Base-by-base conservation (phyloP, 2,329 filamentous ascomycete genomes). In the Penicillium janthinellum region DNA sequence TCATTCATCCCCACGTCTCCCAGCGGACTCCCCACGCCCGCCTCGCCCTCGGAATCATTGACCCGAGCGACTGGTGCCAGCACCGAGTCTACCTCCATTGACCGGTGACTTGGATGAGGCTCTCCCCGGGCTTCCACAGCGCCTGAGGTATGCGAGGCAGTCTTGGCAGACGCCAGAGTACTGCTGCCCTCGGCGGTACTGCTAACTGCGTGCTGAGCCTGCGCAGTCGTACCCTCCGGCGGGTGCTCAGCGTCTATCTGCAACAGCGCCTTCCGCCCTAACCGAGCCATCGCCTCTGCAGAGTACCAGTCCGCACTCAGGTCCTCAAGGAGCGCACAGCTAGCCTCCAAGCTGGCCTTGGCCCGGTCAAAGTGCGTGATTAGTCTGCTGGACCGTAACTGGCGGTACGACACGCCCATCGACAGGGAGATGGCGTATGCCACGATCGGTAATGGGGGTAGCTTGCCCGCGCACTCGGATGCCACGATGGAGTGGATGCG, bases 381-480 rank as follows among this genome's bases (percentile, higher is more conserved):
- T 10, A 83, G 71, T 53, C 78, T 81, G 58, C 81, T 81, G 52
- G 81, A 80, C 25, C 84, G 82, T 47, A 84, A 79, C 57, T 85
- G 81, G 15, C 84, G 81, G 65, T 86, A 86, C 2, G 83, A 81
- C 1, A 86, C 83, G 2, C 82, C 82, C 60, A 86, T 77, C 3
- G 83, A 82, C 5, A 86, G 74, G 0, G 82, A 80, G 17, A 86
- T 76, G 4, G 83, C 81, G 63, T 86, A 86, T 3, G 84, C 83
- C 14, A 86, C 77, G 5, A 86, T 76, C 1, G 84, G 84, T 4
- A 86, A 71, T 0, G 83, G 82, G 25, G 83, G 78, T 1, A 86
- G 73, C 12, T 76, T 67, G 35, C 78, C 71, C 5, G 78, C 74
- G 17, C 78, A 75, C 67, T 82, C 78, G 34, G 77, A 75, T 12